Percentiles rank a stretch among this genome's conserved stretches.
Conservation (phyloP, 768 basidiomycete genomes). For the Tulasnella calospora region DNA sequence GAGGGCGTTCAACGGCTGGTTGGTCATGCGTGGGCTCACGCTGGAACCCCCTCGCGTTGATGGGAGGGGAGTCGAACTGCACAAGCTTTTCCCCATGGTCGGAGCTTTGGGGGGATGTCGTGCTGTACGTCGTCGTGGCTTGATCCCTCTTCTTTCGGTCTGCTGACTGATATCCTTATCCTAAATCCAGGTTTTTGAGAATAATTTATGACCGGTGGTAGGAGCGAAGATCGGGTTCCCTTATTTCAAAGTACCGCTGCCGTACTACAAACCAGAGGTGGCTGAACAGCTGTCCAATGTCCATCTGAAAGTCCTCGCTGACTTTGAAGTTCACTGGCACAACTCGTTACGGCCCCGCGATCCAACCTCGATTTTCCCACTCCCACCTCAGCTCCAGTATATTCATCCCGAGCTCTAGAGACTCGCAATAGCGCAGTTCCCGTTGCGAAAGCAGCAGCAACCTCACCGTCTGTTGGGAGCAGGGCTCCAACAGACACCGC, state of each 20-base stretch:
- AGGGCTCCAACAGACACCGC: not conserved
- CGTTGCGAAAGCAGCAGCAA: not conserved
- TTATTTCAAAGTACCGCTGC: not conserved
- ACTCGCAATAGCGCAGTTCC: not conserved
- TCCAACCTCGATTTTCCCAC: not conserved
- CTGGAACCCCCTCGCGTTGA: not conserved
- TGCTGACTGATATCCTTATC: not conserved
- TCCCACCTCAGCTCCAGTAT: not conserved
- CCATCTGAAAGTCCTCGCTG: not conserved
- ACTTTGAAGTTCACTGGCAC: constrained; percentile 21
- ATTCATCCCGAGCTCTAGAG: not conserved
- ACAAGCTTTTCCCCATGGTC: constrained; percentile 16
- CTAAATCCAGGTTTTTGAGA: not conserved
- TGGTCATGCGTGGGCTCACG: not conserved
- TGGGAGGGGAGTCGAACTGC: not conserved
- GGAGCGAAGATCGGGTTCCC: constrained; percentile 21
- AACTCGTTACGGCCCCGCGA: not conserved
- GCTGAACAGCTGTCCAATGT: constrained; percentile 1
- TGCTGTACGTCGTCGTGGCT: not conserved
- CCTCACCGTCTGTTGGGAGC: not conserved
- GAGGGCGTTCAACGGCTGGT: not conserved
- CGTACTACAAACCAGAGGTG: not conserved
- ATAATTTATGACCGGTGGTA: not conserved
- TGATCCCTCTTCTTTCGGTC: not conserved
- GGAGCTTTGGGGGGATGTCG: not conserved